Conservation (phyloP, 1,139 yeast genomes). For the Geotrichum reessii region DNA sequence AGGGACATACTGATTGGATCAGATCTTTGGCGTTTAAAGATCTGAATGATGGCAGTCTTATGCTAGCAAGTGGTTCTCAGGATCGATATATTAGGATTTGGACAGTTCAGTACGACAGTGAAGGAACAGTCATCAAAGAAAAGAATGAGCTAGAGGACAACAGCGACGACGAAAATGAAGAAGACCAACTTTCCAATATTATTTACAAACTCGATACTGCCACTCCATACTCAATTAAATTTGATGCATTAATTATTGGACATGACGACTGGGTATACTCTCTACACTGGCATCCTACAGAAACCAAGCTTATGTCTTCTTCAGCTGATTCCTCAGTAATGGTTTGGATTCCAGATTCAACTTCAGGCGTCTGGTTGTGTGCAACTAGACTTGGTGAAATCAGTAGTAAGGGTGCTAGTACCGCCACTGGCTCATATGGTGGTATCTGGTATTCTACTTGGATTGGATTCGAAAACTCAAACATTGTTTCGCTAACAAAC, state of each 20-base stretch:
- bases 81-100: slow-evolving; percentile 86
- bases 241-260: slow-evolving; percentile 93
- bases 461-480: slow-evolving; percentile 53
- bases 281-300: slow-evolving; percentile 67
- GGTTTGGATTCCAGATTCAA: slow-evolving; percentile 89
- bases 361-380: slow-evolving; percentile 90
- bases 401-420: slow-evolving; percentile 92
- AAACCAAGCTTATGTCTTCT: slow-evolving; percentile 56
- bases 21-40: slow-evolving; percentile 60
- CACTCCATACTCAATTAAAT: slow-evolving; percentile 52
- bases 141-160: slow-evolving; percentile 17
- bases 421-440: slow-evolving; percentile 97
- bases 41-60: slow-evolving; percentile 41
- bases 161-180: slow-evolving; percentile 20
- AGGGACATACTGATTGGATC: slow-evolving; percentile 95
- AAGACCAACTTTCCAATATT: slow-evolving; percentile 27
- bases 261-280: slow-evolving; percentile 98
- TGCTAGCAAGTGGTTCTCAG: slow-evolving; percentile 82
- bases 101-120: slow-evolving; percentile 58
- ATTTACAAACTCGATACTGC: slow-evolving; percentile 27
- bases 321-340: slow-evolving; percentile 92
- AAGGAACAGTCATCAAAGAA: slow-evolving; percentile 18
- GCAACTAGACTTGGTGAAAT: slow-evolving; percentile 79
- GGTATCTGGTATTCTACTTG: slow-evolving; percentile 93
- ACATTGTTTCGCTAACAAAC: slow-evolving; percentile 63